Evolutionary conservation across 2,329 filamentous ascomycete species (phyloP).

Genomic region (Aspergillus pseudoviridinutans): DNA sequence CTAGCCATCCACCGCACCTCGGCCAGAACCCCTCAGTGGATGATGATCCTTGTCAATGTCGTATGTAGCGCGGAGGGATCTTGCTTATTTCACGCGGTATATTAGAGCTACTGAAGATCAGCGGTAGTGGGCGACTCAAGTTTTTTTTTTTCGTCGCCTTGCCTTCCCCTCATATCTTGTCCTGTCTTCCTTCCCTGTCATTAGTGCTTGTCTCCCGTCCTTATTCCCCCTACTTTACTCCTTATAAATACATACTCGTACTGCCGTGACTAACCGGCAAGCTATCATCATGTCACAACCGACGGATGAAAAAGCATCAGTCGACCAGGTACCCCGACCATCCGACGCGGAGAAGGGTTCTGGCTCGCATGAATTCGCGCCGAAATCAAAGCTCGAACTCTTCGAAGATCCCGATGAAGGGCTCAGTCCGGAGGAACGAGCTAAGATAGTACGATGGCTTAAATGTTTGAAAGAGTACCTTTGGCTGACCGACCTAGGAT

Average conservation of each 20-base stretch:
- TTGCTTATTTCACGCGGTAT: not conserved
- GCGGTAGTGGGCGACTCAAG: not conserved
- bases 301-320: constrained; percentile 9
- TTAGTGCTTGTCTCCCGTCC: not conserved
- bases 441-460: constrained; percentile 51
- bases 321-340: constrained; percentile 7
- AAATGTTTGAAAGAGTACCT: not conserved
- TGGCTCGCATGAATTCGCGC: not conserved
- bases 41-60: not conserved
- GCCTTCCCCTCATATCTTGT: not conserved
- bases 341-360: constrained; percentile 20
- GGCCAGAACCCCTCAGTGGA: not conserved
- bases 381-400: constrained; percentile 11
- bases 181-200: not conserved
- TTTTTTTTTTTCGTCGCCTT: not conserved
- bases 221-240: not conserved
- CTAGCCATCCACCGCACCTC: not conserved
- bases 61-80: not conserved
- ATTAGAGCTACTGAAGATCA: not conserved
- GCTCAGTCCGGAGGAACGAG: constrained; percentile 59
- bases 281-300: constrained; percentile 6
- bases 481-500: constrained; percentile 30
- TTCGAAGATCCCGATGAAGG: constrained; percentile 59
- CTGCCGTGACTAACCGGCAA: not conserved
- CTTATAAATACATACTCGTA: not conserved